Conservation (phyloP, 495 filamentous ascomycete genomes). For the Podospora tetraspora region DNA sequence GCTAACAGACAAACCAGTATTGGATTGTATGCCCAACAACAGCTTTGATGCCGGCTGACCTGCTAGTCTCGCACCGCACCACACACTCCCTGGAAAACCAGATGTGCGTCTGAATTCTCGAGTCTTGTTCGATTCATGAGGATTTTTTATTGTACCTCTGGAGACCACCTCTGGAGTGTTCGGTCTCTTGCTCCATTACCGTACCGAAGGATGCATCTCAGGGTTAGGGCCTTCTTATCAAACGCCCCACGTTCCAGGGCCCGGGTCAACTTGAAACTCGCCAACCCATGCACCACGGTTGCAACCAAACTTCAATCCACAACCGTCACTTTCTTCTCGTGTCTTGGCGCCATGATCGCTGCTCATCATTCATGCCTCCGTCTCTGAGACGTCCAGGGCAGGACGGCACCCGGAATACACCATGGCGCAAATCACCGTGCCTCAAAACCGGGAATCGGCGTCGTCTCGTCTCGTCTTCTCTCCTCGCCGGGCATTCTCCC, state of each 20-base stretch:
- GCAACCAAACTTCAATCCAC: constrained; percentile 3
- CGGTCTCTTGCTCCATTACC: not conserved
- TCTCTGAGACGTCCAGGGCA: not conserved
- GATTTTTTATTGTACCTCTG: not conserved
- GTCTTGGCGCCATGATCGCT: not conserved
- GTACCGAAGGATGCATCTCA: not conserved
- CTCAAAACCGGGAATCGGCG: not conserved
- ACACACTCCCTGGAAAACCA: not conserved
- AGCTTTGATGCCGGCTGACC: not conserved
- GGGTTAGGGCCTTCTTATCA: not conserved
- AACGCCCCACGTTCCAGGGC: too few relatives aligned
- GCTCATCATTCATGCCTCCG: constrained; percentile 5
- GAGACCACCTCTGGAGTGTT: not conserved
- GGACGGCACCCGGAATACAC: not conserved
- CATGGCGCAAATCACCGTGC: not conserved
- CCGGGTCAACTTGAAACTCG: constrained; percentile 17
- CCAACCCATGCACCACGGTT: constrained; percentile 11
- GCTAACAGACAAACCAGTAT: too few relatives aligned
- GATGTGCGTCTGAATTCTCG: too few relatives aligned
- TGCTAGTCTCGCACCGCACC: too few relatives aligned
- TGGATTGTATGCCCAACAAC: too few relatives aligned
- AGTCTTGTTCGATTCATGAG: not conserved
- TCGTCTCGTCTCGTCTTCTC: not conserved
- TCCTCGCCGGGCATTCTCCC: not conserved
- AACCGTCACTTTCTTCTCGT: not conserved